Evolutionary conservation across 768 basidiomycete species (phyloP), one percentile per base, ranked within the genome.

Genomic region (Thelephora aurantiotincta): DNA sequence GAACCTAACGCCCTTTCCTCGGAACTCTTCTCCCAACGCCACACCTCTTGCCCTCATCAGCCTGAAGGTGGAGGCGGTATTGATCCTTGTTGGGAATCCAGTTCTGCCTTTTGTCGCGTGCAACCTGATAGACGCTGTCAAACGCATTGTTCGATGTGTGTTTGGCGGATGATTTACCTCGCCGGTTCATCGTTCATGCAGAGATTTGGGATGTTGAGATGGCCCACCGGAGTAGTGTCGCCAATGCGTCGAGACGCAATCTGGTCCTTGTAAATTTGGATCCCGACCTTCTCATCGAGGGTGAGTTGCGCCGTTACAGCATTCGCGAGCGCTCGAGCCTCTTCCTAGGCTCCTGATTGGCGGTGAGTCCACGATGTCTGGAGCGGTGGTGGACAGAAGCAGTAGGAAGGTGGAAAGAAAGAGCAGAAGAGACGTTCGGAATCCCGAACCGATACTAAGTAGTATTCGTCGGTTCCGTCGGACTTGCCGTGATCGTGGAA

Each of bases 71-170:
- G 68, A 57, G 9, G 66, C 70, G 1, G 59, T 14, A 47, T 85
- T 90, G 54, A 96, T 68, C 0, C 78, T 84, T n/a, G 90, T 72
- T 0, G 93, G 91, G 66, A 91, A 93, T 0, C 75, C 75, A 2
- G 82, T 82, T 5, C 78, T 77, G 33, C 73, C 77, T 58, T 92
- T 82, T 0, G 77, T 75, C 53, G 71, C 67, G 42, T 90, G 82
- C 16, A 93, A 77, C 2, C 90, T 90, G 0, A 87, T 68, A 2
- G 86, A 87, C 18, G 80, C 78, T 52, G 84, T 80, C 71, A 79
- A n/a, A 22, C n/a, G 38, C 11, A 13, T 12, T 11, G 26, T 56
- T 54, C 53, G 52, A 19, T 12, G 41, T 12, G 46, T 19, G 26
- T 30, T n/a, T 9, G 26, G 18, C 26, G 37, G 9, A 30, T 2